These are phyloP conservation scores for Paecilomyces sp. DNA, from an alignment of 2,329 filamentous ascomycete species.

Conservation along the genomic window DNA sequence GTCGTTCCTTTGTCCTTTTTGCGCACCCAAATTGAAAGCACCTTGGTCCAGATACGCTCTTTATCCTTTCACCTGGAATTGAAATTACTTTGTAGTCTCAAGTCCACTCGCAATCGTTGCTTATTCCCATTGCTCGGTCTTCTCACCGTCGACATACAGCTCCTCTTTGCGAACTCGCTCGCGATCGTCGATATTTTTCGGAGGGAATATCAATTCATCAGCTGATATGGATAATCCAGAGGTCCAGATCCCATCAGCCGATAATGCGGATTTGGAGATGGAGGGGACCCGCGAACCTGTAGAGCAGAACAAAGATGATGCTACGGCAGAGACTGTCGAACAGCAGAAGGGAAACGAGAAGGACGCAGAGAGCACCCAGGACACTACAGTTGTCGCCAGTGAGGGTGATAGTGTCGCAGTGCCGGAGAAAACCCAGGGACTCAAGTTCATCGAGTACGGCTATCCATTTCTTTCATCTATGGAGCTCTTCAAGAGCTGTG, in stretches of 20 bases:
- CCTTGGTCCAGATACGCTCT: neutral
- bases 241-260: conserved; percentile 7
- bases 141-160: neutral
- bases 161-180: neutral
- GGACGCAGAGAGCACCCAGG: conserved; percentile 8
- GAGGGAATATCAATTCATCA: neutral
- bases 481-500: neutral
- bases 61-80: neutral
- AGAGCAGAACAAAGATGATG: neutral
- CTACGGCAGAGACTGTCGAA: conserved; percentile 3
- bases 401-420: conserved; percentile 7
- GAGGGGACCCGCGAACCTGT: conserved; percentile 9
- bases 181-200: neutral
- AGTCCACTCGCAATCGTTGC: neutral
- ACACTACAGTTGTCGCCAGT: conserved; percentile 12
- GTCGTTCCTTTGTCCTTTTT: neutral
- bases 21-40: neutral
- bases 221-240: conserved; percentile 1
- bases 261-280: conserved; percentile 20
- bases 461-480: neutral
- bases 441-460: conserved; percentile 25
- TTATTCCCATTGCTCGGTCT: neutral
- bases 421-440: conserved; percentile 11
- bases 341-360: conserved; percentile 6
- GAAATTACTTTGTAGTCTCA: neutral